phyloP scores from a whole-genome alignment of 176 grass and related monocot species.

The Bolboschoenus planiculmis region DNA sequence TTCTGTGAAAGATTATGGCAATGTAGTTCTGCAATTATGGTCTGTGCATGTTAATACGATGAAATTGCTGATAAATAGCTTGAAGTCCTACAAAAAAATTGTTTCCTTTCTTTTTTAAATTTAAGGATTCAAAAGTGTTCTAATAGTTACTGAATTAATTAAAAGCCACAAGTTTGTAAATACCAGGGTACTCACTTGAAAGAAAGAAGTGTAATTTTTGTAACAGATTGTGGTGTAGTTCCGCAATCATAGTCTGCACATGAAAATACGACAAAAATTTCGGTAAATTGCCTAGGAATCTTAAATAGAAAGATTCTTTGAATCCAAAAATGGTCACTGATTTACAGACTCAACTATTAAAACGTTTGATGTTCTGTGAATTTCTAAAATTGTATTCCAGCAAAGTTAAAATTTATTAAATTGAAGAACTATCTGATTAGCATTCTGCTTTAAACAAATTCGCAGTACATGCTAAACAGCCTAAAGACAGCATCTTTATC shows the following conservation, averaged over 20 bases:
- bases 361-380: background rate
- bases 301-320: background rate
- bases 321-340: background rate
- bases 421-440: background rate
- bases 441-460: background rate
- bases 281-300: background rate
- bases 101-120: too few species aligned
- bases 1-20: background rate
- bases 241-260: background rate
- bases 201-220: background rate
- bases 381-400: background rate
- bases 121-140: background rate
- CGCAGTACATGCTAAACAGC: constrained; percentile 29
- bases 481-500: constrained; percentile 42
- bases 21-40: background rate
- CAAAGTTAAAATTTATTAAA: background rate
- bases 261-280: background rate
- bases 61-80: background rate
- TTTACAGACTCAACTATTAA: background rate
- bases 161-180: background rate
- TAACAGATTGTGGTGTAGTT: background rate
- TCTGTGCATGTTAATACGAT: background rate
- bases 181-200: background rate
- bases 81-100: background rate
- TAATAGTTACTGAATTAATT: background rate